Base-by-base conservation (phyloP, 805 yeast genomes). In the Torulaspora delbrueckii region DNA sequence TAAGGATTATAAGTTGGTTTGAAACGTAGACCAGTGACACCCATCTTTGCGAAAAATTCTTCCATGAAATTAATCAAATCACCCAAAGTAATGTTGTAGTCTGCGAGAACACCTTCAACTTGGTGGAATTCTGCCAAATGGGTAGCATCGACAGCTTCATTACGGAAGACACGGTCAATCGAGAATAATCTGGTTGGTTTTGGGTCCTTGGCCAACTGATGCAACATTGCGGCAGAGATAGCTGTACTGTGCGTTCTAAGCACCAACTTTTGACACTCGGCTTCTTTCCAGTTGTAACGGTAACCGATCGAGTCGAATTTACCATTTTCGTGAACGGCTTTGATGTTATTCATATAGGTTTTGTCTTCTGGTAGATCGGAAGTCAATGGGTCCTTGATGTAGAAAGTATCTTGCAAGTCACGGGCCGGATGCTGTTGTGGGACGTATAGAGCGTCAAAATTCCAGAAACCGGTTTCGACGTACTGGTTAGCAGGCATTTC, bases 391-490 rank as follows among this genome's bases (percentile, higher is more conserved):
- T 93, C 98, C 66, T 90, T 91, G 70, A 93, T 76, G 72, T 93
- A 93, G 75, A 93, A 93, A 48, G 99, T 93, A 72, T 93, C 99
- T 71, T 93, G 99, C 67, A 93, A 77, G 67, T 93, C 99, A 74
- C 99, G 84, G 40, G 99, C 99, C 13, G 99, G 99, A 73, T 93
- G 99, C 73, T 93, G 98, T 73, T 93, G 99, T 46, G 99, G 99
- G 45, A 93, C 99, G 61, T 73, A 93, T 60, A 93, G 77, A 3
- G 99, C 81, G 68, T 93, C 99, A 64, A 93, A 93, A 71, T 93
- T 93, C 99, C 99, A 93, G 81, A 93, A 93, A 4, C 98, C 98
- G 13, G 93, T 79, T 66, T 93, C 99, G 43, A 93, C 99, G 66
- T 90, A 93, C 69, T 91, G 96, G 69, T 91, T 91, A 22, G 99